Evolutionary conservation across 2,329 filamentous ascomycete genomes (phyloP).

Genomic region (Calonectria hawksworthii): DNA sequence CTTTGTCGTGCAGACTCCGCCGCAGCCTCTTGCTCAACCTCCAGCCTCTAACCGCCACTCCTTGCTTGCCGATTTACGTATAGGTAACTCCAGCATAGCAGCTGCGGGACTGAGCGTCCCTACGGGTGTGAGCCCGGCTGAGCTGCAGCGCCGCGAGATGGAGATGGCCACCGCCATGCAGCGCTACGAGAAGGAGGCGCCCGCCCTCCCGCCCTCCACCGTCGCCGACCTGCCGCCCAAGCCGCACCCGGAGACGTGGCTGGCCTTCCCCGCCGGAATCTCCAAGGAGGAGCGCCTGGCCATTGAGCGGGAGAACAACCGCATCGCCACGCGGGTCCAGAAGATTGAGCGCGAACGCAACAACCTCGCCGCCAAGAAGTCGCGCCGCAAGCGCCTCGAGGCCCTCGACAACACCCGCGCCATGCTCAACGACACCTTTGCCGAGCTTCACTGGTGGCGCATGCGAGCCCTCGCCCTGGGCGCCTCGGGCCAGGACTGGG

Average conservation of each 20-base stretch:
- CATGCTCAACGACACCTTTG: conserved; percentile 41
- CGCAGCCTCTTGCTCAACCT: no score
- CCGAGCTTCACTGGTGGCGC: conserved; percentile 47
- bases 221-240: conserved; percentile 48
- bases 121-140: conserved; percentile 11
- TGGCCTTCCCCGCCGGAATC: conserved; percentile 35
- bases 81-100: conserved; percentile 11
- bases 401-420: conserved; percentile 35
- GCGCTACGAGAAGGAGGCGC: conserved; percentile 39
- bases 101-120: conserved; percentile 41
- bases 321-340: conserved; percentile 43
- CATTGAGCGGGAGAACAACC: conserved; percentile 44
- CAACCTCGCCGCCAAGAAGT: conserved; percentile 55
- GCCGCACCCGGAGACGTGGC: conserved; percentile 33
- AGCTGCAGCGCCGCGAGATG: conserved; percentile 36
- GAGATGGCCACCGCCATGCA: conserved; percentile 39
- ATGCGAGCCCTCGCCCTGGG: conserved; percentile 44
- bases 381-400: conserved; percentile 49
- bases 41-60: background rate
- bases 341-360: conserved; percentile 50
- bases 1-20: background rate
- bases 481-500: conserved; percentile 39
- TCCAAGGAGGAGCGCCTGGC: conserved; percentile 18
- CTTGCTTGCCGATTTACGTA: background rate
- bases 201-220: conserved; percentile 45